Evolutionary conservation across 2,329 filamentous ascomycete genomes (phyloP).

Genomic region (Alternaria solani): DNA sequence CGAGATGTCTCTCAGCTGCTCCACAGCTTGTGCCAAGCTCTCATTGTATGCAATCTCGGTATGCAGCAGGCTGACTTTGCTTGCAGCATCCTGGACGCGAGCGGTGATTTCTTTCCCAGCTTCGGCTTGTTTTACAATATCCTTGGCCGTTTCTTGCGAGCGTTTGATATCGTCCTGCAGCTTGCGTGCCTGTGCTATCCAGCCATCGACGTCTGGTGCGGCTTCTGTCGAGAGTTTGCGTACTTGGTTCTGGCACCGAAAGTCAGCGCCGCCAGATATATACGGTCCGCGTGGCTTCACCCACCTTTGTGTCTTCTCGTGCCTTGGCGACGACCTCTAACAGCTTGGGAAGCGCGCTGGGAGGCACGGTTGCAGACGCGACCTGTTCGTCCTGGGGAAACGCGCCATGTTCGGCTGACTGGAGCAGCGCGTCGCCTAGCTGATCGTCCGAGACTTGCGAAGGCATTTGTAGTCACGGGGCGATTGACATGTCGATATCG

Average conservation of each 20-base stretch:
- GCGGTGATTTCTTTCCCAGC: conserved; percentile 69
- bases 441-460: conserved; percentile 42
- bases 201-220: conserved; percentile 80
- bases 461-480: conserved; percentile 34
- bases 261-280: conserved; percentile 7
- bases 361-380: conserved; percentile 61
- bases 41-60: conserved; percentile 68
- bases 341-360: conserved; percentile 59
- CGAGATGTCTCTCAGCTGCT: conserved; percentile 61
- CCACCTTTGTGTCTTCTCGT: conserved; percentile 62
- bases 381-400: conserved; percentile 67
- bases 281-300: not conserved
- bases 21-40: conserved; percentile 59
- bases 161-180: conserved; percentile 85
- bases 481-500: conserved; percentile 27
- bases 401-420: conserved; percentile 66
- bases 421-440: conserved; percentile 68
- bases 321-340: conserved; percentile 61
- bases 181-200: conserved; percentile 84
- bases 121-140: conserved; percentile 81
- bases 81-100: conserved; percentile 67
- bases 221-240: conserved; percentile 78
- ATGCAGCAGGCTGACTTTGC: conserved; percentile 64
- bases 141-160: conserved; percentile 78
- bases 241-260: conserved; percentile 68